Percentiles rank a stretch among this genome's conserved stretches.
phyloP scores from a whole-genome alignment of 1,139 yeast species.

The Barnettozyma hawaiiensis region DNA sequence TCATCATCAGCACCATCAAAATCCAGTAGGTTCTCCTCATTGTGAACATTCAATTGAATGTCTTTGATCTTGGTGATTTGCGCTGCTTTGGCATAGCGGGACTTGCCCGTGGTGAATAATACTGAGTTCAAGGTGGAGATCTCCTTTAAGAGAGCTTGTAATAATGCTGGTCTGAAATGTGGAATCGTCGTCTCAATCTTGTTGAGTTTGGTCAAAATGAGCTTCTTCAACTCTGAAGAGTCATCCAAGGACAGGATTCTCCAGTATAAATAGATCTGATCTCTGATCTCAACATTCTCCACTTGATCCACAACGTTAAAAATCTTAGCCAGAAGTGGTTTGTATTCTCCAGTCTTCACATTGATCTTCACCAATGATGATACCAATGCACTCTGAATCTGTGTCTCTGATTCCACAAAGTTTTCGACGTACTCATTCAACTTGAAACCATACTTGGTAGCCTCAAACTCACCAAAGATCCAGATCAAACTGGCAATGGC shows the following conservation, averaged over 20 bases:
- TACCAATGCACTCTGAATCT: conserved; percentile 70
- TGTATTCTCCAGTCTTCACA: conserved; percentile 32
- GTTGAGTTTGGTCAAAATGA: conserved; percentile 61
- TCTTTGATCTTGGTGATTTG: conserved; percentile 63
- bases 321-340: conserved; percentile 58
- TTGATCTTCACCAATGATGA: conserved; percentile 77
- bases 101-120: conserved; percentile 73
- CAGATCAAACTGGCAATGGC: conserved; percentile 77
- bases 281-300: conserved; percentile 90
- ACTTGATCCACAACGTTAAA: conserved; percentile 77
- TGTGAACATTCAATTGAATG: conserved; percentile 68
- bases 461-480: conserved; percentile 84
- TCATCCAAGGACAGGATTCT: conserved; percentile 57
- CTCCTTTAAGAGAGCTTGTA: conserved; percentile 67
- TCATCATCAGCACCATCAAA: conserved; percentile 51
- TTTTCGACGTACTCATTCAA: conserved; percentile 48
- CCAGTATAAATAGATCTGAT: conserved; percentile 93
- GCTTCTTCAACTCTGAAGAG: conserved; percentile 30
- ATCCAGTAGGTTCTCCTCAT: conserved; percentile 83
- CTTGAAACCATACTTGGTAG: conserved; percentile 45
- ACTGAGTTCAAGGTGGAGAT: conserved; percentile 85
- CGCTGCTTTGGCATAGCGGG: conserved; percentile 28
- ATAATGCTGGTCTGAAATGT: conserved; percentile 58
- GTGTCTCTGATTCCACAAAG: conserved; percentile 68
- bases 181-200: conserved; percentile 69